Base-by-base conservation (phyloP, 768 basidiomycete species). In the Tremella mesenterica region DNA sequence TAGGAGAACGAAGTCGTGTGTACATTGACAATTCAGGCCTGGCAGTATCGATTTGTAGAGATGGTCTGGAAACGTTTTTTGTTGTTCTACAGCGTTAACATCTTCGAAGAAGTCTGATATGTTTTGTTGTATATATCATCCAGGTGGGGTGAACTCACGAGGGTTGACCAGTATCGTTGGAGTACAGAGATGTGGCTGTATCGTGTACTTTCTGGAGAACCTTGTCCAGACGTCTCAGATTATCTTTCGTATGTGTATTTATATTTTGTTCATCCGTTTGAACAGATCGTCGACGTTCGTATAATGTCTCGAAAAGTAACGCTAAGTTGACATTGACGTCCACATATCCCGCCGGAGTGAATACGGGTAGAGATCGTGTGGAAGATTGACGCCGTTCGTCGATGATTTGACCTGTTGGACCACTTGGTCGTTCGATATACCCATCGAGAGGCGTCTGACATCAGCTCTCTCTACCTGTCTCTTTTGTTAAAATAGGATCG, bases 281-380 rank as follows among this genome's bases (percentile, higher is more conserved):
- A 14, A 23, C 6, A 5, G 38, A 41, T 30, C 43, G 43, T 13
- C 59, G 30, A 13, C 55, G 47, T 27, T 50, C 52, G 16, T 50
- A 60, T 0, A 57, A 21, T 7, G 43, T 49, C 31, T 57, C 55
- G 23, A 39, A 34, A 16, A 60, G 44, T 2, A 60, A 36, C 4
- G 59, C 52, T 13, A 33, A 31, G 48, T 60, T 56, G 5, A 53
- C 52, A 23, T 21, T 43, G n/a, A 43, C 26, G 29, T 60, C 59
- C 3, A 57, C 43, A 4, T 48, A 52, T 26, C 59, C 55, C 18
- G 44, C 59, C 10, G 41, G 36, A 7, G 55, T 60, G 7, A 39
- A n/a, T 27, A 41, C 38, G 6, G 59, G 54, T 20, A 60, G 45
- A 14, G 36, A n/a, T 14, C 7, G 29, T 33, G 23, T 31, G 26